phyloP scores from a whole-genome alignment of 495 filamentous ascomycete genomes.

The Penicillium riverlandense region DNA sequence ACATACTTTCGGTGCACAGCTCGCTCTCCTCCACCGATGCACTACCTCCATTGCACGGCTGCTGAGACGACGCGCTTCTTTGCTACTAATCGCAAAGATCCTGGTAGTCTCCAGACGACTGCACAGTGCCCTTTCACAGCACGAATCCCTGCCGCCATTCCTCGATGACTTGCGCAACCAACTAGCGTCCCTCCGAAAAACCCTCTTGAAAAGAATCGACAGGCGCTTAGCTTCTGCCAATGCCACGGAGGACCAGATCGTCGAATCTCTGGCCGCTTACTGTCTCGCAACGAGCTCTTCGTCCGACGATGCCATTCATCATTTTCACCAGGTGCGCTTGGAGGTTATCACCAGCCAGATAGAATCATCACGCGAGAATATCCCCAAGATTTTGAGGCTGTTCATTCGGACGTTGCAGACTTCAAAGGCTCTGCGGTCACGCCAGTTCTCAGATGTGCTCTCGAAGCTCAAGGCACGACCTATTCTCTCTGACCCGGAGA shows the following conservation, averaged over 20 bases:
- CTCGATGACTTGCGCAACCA: slow-evolving; percentile 57
- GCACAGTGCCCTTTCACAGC: slow-evolving; percentile 56
- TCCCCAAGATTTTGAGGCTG: slow-evolving; percentile 57
- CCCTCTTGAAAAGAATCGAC: slow-evolving; percentile 60
- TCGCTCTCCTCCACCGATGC: slow-evolving; percentile 55
- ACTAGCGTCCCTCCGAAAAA: slow-evolving; percentile 50
- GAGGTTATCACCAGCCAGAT: slow-evolving; percentile 58
- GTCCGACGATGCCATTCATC: slow-evolving; percentile 67
- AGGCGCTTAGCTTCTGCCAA: slow-evolving; percentile 51
- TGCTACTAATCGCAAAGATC: slow-evolving; percentile 70
- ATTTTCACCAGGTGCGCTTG: slow-evolving; percentile 72
- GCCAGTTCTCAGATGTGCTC: slow-evolving; percentile 63
- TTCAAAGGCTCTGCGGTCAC: slow-evolving; percentile 67
- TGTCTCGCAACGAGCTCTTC: slow-evolving; percentile 77
- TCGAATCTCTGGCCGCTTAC: slow-evolving; percentile 73
- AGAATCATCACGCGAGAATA: slow-evolving; percentile 33
- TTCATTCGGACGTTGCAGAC: slow-evolving; percentile 72
- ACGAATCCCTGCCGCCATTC: slow-evolving; percentile 41
- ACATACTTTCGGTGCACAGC: slow-evolving; percentile 52
- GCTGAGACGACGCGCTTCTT: slow-evolving; percentile 48
- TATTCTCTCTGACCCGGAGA: slow-evolving; percentile 60
- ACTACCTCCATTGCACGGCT: slow-evolving; percentile 48
- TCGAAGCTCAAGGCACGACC: slow-evolving; percentile 58
- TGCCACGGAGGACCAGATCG: slow-evolving; percentile 45
- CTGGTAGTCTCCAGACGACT: slow-evolving; percentile 68